Evolutionary conservation across 2,329 filamentous ascomycete genomes (phyloP).

Genomic region (Botrytis medusae): DNA sequence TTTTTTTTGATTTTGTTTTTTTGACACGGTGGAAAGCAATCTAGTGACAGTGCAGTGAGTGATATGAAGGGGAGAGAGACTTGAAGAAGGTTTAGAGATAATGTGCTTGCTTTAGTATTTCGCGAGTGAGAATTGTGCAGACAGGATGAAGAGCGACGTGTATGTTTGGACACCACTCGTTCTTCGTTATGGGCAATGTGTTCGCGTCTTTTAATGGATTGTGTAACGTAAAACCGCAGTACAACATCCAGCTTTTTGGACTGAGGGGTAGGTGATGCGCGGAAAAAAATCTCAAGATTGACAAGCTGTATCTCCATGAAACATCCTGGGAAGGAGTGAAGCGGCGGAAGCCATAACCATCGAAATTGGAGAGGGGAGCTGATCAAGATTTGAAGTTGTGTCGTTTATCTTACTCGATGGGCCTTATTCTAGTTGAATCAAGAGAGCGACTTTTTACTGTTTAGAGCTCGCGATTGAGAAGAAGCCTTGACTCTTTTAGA

Average conservation of each 20-base stretch:
- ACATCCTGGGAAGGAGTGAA: background rate
- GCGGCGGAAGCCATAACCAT: too few relatives aligned
- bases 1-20: background rate
- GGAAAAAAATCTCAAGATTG: background rate
- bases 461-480: background rate
- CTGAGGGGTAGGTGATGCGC: background rate
- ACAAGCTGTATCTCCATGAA: background rate
- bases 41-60: background rate
- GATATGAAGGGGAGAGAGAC: background rate
- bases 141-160: background rate
- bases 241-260: too few relatives aligned
- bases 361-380: background rate
- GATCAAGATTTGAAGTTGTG: background rate
- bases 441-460: background rate
- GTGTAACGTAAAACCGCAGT: background rate
- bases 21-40: background rate
- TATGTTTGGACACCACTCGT: background rate
- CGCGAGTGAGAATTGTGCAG: background rate
- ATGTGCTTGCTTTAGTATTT: background rate
- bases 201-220: background rate
- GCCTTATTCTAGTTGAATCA: background rate
- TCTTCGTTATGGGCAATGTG: background rate
- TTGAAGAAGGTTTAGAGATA: background rate
- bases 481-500: background rate
- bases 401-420: background rate